Evolutionary conservation across 192 early-diverging fungal genomes (phyloP).

Genomic region (Backusella morwellensis): DNA sequence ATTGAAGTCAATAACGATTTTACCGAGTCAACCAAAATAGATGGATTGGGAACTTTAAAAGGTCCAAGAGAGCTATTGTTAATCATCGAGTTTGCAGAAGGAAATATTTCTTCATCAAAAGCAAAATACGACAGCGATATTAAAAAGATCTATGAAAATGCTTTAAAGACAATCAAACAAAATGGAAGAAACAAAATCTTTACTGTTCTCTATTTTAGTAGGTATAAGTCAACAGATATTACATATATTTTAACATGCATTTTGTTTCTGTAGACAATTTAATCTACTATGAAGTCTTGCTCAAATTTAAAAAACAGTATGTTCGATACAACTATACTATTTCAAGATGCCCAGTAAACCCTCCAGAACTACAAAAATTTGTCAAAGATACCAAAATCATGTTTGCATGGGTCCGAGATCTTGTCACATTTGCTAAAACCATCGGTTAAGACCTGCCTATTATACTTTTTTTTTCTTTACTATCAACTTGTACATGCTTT

Average conservation of each 20-base stretch:
- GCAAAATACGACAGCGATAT: slow-evolving; percentile 13
- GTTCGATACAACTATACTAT: slow-evolving; percentile 16
- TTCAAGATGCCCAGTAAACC: slow-evolving; percentile 11
- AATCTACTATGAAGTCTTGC: slow-evolving; percentile 2
- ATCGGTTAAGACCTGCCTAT: not conserved
- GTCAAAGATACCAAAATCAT: slow-evolving; percentile 12
- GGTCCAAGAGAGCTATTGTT: slow-evolving; percentile 3
- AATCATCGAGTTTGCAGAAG: slow-evolving; percentile 18
- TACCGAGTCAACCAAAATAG: not conserved
- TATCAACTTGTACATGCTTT: slow-evolving; percentile 1
- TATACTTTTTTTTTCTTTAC: not conserved
- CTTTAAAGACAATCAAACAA: slow-evolving; percentile 19
- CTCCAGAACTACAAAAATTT: slow-evolving; percentile 13
- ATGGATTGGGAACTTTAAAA: not conserved
- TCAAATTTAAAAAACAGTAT: slow-evolving; percentile 14
- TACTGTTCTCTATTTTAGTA: slow-evolving; percentile 15
- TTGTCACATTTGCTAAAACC: slow-evolving; percentile 6
- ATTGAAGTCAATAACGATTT: slow-evolving; percentile 2
- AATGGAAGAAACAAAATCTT: slow-evolving; percentile 17
- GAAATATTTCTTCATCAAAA: not conserved
- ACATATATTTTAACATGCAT: slow-evolving; percentile 10
- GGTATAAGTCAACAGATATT: slow-evolving; percentile 10
- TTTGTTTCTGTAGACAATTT: slow-evolving; percentile 14
- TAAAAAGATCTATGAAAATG: slow-evolving; percentile 8
- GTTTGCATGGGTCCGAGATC: slow-evolving; percentile 16